phyloP scores from a whole-genome alignment of 1,284 basidiomycete species.

The Rhodotorula sp. region DNA sequence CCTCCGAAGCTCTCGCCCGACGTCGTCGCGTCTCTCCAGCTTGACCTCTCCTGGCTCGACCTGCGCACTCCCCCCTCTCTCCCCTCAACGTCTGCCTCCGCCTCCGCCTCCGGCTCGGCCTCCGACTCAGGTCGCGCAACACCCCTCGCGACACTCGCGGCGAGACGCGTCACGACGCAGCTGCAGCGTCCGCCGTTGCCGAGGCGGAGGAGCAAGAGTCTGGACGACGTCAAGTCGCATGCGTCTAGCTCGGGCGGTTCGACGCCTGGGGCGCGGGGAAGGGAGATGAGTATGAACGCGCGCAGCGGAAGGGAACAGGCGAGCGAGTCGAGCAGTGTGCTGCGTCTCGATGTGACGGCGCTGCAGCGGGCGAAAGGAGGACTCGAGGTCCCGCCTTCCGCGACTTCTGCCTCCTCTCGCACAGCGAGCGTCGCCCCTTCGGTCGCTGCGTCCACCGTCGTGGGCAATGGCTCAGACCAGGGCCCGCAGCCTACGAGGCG shows the following conservation, averaged over 20 bases:
- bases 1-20: neutral
- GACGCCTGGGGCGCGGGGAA: neutral
- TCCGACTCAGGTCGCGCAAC: neutral
- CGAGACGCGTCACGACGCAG: constrained; percentile 13
- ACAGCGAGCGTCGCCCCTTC: too few relatives aligned
- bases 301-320: neutral
- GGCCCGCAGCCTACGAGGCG: neutral
- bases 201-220: constrained; percentile 23
- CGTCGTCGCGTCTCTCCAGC: constrained; percentile 10
- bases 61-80: neutral
- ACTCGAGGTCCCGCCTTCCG: neutral
- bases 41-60: constrained; percentile 14
- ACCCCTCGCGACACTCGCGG: constrained; percentile 21
- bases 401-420: neutral
- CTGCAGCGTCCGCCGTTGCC: constrained; percentile 9
- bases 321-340: neutral
- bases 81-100: neutral
- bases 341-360: neutral
- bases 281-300: neutral
- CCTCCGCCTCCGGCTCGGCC: neutral
- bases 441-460: neutral
- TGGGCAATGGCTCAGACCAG: neutral
- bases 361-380: neutral
- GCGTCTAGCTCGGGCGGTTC: too few relatives aligned
- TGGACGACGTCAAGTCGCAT: constrained; percentile 16